Percentiles rank a stretch among this genome's conserved stretches.
These are phyloP conservation scores for Ophiognomonia clavigignenti-juglandacearum DNA, from an alignment of 2,329 filamentous ascomycete species.

Conservation along the genomic window DNA sequence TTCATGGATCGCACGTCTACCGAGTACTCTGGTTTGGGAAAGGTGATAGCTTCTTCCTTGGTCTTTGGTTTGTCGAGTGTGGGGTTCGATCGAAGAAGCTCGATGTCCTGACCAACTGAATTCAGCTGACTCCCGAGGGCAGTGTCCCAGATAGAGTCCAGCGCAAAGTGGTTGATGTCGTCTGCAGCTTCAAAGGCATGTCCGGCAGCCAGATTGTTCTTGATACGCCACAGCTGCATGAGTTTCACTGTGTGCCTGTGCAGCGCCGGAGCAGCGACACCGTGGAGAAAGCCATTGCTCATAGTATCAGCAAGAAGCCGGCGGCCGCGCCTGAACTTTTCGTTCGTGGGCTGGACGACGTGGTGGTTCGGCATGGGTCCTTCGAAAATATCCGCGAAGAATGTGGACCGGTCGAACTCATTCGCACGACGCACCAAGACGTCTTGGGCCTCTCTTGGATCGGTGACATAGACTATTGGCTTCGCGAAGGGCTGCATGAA, in stretches of 20 bases:
- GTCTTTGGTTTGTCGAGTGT: not conserved
- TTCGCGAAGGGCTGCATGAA: constrained; percentile 13
- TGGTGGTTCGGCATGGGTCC: constrained; percentile 9
- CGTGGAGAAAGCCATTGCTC: constrained; percentile 10
- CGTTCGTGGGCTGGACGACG: constrained; percentile 5
- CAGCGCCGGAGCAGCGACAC: constrained; percentile 9
- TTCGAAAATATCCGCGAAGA: constrained; percentile 18
- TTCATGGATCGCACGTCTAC: constrained; percentile 4
- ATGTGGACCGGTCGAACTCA: constrained; percentile 17
- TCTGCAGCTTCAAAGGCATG: constrained; percentile 1
- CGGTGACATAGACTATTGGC: constrained; percentile 13
- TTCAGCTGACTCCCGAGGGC: constrained; percentile 5
- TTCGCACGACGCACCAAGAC: constrained; percentile 14
- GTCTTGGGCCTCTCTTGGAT: constrained; percentile 14
- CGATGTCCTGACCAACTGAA: not conserved
- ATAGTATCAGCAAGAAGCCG: constrained; percentile 11
- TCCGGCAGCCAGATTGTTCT: not conserved
- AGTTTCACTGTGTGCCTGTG: constrained; percentile 4
- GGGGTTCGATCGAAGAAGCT: not conserved
- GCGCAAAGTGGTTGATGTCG: constrained; percentile 11
- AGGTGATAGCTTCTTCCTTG: not conserved
- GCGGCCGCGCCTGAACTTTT: constrained; percentile 9
- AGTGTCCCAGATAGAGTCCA: constrained; percentile 12
- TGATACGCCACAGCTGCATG: constrained; percentile 9
- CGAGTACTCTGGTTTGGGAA: constrained; percentile 7